phyloP scores from a whole-genome alignment of 75 land plant genomes.

The Pinus tabuliformis region DNA sequence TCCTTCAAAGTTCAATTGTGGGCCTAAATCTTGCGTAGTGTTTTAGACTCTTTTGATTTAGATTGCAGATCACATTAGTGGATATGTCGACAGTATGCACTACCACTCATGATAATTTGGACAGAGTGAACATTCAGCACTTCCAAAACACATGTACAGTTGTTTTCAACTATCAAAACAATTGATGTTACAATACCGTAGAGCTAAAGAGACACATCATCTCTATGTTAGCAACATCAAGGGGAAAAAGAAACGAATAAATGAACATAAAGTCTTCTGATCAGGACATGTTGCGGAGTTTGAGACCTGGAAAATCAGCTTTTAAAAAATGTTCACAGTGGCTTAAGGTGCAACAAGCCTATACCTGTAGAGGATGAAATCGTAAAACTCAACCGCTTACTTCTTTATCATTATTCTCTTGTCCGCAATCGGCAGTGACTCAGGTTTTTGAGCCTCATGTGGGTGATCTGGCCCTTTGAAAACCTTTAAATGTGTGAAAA shows the following conservation, averaged over 20 bases:
- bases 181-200: not conserved
- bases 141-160: not conserved
- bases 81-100: not conserved
- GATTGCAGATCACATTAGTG: not conserved
- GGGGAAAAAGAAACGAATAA: not conserved
- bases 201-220: not conserved
- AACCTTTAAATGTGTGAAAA: conserved; percentile 91
- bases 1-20: too few relatives aligned
- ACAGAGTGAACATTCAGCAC: not conserved
- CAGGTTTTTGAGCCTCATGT: conserved; percentile 83
- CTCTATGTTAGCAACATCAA: not conserved
- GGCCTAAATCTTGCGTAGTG: not conserved
- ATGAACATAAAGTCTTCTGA: not conserved
- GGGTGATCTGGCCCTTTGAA: conserved; percentile 92
- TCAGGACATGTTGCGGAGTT: conserved; percentile 1
- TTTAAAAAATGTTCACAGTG: not conserved
- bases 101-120: not conserved
- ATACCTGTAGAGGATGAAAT: not conserved
- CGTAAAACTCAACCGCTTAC: conserved; percentile 13
- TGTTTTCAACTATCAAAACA: not conserved
- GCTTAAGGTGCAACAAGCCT: not conserved
- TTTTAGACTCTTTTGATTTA: not conserved
- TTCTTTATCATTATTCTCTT: conserved; percentile 67
- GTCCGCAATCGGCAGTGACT: conserved; percentile 78
- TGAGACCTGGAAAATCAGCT: not conserved